phyloP scores from a whole-genome alignment of 768 basidiomycete species.

The Hydnomerulius pinastri region DNA sequence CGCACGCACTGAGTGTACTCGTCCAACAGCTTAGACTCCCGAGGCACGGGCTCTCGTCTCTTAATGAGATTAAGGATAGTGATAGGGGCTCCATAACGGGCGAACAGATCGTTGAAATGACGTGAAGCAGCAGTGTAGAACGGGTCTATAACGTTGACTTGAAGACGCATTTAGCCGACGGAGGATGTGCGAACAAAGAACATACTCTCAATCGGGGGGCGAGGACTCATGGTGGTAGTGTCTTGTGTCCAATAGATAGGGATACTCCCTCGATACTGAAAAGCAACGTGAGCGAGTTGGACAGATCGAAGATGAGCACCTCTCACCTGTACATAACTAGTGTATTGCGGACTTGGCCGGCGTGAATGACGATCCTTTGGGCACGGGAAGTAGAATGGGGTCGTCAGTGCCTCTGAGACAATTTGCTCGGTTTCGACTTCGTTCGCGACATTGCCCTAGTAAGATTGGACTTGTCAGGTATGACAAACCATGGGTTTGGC shows the following conservation, averaged over 20 bases:
- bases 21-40: slow-evolving; percentile 87
- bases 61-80: slow-evolving; percentile 96
- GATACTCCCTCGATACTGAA: slow-evolving; percentile 91
- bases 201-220: slow-evolving; percentile 95
- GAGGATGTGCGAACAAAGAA: slow-evolving; percentile 2
- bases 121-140: slow-evolving; percentile 91
- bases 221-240: slow-evolving; percentile 82
- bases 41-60: slow-evolving; percentile 69
- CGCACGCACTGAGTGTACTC: slow-evolving; percentile 91
- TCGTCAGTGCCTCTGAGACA: slow-evolving; percentile 86
- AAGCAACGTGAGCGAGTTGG: neutral
- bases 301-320: neutral
- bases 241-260: slow-evolving; percentile 98
- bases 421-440: slow-evolving; percentile 99
- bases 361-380: slow-evolving; percentile 40
- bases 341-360: slow-evolving; percentile 81
- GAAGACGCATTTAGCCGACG: slow-evolving; percentile 3
- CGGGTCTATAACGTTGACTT: slow-evolving; percentile 92
- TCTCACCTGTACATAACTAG: slow-evolving; percentile 88
- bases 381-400: slow-evolving; percentile 81
- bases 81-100: slow-evolving; percentile 86
- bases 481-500: neutral
- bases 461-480: neutral
- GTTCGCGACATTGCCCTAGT: slow-evolving; percentile 94
- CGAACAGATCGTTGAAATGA: slow-evolving; percentile 91